phyloP scores from a whole-genome alignment of 257 asterid genomes.

The Avicennia marina region DNA sequence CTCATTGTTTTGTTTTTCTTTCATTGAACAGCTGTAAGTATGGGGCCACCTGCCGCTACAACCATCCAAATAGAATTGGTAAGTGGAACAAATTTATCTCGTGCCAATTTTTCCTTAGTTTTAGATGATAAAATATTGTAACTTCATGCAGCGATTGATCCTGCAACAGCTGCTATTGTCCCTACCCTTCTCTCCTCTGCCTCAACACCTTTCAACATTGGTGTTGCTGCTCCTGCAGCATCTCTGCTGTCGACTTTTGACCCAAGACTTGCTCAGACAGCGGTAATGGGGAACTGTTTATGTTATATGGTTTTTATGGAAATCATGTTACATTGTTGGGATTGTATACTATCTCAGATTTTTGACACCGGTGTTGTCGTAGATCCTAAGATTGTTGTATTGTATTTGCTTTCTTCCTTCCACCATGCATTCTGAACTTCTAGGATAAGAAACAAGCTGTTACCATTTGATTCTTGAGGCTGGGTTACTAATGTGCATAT shows the following conservation, averaged over 20 bases:
- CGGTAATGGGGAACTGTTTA: conserved; percentile 40
- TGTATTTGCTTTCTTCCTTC: too few species aligned
- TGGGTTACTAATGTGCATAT: too few species aligned
- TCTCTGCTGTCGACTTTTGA: conserved; percentile 67
- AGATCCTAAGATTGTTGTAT: too few species aligned
- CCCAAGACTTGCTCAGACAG: conserved; percentile 60
- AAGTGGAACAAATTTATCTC: conserved; percentile 8
- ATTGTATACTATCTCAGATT: background rate
- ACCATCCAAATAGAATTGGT: conserved; percentile 93
- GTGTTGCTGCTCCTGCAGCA: conserved; percentile 60
- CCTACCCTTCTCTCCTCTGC: conserved; percentile 62
- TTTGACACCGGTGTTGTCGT: too few species aligned
- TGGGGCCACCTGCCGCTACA: conserved; percentile 89
- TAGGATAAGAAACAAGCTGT: too few species aligned
- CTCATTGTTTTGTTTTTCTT: background rate
- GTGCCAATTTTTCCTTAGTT: conserved; percentile 8
- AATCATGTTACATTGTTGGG: conserved; percentile 1
- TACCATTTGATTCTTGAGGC: too few species aligned
- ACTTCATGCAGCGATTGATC: conserved; percentile 31
- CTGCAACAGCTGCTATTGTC: conserved; percentile 53
- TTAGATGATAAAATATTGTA: conserved; percentile 8
- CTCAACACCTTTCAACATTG: conserved; percentile 55
- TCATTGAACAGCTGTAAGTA: conserved; percentile 78
- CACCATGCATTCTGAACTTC: too few species aligned
- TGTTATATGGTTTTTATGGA: background rate